Evolutionary conservation across 2,329 filamentous ascomycete genomes (phyloP).

Genomic region (Claviceps spartinae): DNA sequence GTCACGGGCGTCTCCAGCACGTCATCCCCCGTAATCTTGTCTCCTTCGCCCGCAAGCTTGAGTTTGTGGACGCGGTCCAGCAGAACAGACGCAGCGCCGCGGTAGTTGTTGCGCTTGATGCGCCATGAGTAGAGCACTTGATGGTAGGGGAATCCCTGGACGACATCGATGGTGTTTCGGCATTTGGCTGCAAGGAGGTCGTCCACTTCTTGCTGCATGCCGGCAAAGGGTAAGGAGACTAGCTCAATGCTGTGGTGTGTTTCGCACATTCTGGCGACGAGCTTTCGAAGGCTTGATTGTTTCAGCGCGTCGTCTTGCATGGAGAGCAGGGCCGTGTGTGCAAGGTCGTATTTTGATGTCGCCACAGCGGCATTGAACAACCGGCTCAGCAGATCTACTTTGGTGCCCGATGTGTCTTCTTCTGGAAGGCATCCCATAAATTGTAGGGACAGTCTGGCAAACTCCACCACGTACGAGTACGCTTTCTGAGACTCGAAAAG

Average conservation of each 20-base stretch:
- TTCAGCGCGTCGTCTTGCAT: constrained; percentile 62
- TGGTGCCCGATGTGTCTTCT: constrained; percentile 25
- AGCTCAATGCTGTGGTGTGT: constrained; percentile 53
- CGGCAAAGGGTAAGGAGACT: constrained; percentile 64
- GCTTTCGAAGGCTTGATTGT: constrained; percentile 53
- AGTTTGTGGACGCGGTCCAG: constrained; percentile 52
- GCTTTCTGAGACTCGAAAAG: constrained; percentile 69
- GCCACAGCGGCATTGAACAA: constrained; percentile 73
- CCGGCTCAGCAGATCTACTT: constrained; percentile 63
- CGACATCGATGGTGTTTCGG: constrained; percentile 52
- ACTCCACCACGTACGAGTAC: constrained; percentile 72
- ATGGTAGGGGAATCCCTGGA: constrained; percentile 63
- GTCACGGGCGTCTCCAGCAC: constrained; percentile 50
- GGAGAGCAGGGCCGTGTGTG: constrained; percentile 64
- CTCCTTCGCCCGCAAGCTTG: constrained; percentile 42
- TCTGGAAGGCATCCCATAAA: constrained; percentile 28
- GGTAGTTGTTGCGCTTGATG: constrained; percentile 71
- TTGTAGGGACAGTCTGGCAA: constrained; percentile 62
- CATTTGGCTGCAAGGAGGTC: constrained; percentile 61
- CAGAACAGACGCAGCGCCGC: constrained; percentile 55
- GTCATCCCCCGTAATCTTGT: constrained; percentile 40
- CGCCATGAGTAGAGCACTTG: constrained; percentile 88
- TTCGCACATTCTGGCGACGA: constrained; percentile 58
- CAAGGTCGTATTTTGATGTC: constrained; percentile 67
- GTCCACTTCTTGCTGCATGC: constrained; percentile 67